These are phyloP conservation scores for Geranomyces variabilis DNA, from an alignment of 192 early-diverging fungal genomes.

Conservation along the genomic window DNA sequence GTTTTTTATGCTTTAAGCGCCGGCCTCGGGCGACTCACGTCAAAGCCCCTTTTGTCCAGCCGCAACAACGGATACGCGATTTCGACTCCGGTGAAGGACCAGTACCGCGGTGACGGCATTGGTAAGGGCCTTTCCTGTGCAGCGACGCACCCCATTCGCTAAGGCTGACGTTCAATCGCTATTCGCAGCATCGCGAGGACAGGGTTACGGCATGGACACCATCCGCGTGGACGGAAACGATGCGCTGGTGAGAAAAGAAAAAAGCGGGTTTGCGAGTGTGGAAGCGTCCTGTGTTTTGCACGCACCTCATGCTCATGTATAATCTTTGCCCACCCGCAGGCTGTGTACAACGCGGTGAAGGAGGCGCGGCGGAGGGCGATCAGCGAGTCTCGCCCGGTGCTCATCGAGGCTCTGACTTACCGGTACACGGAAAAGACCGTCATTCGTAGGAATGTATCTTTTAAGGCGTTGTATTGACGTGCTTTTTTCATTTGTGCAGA, in stretches of 20 bases:
- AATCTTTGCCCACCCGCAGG: too few relatives aligned
- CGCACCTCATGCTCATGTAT: too few relatives aligned
- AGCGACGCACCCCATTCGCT: too few relatives aligned
- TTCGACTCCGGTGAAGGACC: slow-evolving; percentile 91
- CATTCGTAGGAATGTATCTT: neutral
- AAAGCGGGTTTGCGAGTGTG: neutral
- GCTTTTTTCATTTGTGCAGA: slow-evolving; percentile 34
- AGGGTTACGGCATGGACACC: slow-evolving; percentile 97
- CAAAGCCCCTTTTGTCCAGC: slow-evolving; percentile 42
- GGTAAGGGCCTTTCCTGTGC: too few relatives aligned
- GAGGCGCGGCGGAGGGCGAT: slow-evolving; percentile 83
- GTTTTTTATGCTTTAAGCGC: too few relatives aligned
- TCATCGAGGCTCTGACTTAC: slow-evolving; percentile 98
- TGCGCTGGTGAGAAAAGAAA: slow-evolving; percentile 66
- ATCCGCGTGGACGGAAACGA: slow-evolving; percentile 99
- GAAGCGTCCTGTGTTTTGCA: too few relatives aligned
- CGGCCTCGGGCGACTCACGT: too few relatives aligned
- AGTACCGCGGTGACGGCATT: slow-evolving; percentile 98
- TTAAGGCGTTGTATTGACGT: too few relatives aligned
- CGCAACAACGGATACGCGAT: slow-evolving; percentile 99
- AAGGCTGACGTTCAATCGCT: too few relatives aligned
- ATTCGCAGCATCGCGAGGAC: slow-evolving; percentile 74
- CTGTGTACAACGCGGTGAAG: slow-evolving; percentile 90
- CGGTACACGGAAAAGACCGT: slow-evolving; percentile 65
- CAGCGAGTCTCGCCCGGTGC: slow-evolving; percentile 80